Conservation (phyloP, 345 rosid species). For the Ceriops decandra region DNA sequence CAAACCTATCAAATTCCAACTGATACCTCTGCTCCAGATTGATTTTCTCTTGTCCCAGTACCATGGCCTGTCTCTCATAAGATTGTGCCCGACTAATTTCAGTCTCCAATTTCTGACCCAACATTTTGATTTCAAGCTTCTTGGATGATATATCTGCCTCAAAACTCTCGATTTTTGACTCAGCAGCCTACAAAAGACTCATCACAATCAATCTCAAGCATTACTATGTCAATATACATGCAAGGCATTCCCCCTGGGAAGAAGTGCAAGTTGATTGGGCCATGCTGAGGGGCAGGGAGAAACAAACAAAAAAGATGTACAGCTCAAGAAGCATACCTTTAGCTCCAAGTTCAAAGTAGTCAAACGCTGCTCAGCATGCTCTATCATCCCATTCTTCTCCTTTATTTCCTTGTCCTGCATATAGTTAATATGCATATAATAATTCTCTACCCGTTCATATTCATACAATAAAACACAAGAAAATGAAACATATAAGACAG, state of each 20-base stretch:
- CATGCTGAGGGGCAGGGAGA: too few species aligned
- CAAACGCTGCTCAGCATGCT: constrained; percentile 73
- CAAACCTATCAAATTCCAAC: constrained; percentile 78
- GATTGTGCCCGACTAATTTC: constrained; percentile 63
- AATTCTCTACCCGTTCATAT: neutral
- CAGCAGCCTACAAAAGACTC: constrained; percentile 69
- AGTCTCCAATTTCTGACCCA: constrained; percentile 61
- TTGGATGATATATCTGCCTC: constrained; percentile 60
- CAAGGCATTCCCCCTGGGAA: too few species aligned
- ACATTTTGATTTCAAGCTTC: constrained; percentile 53
- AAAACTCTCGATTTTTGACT: constrained; percentile 74
- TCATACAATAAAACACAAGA: neutral
- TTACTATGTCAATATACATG: neutral
- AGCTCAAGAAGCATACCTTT: constrained; percentile 50
- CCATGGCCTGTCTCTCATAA: constrained; percentile 73
- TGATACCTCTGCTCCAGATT: constrained; percentile 75
- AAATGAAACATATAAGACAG: constrained; percentile 5
- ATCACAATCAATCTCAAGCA: constrained; percentile 12
- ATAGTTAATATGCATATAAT: constrained; percentile 12
- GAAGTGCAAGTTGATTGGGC: too few species aligned
- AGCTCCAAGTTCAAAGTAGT: constrained; percentile 75
- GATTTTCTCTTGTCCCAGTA: constrained; percentile 79
- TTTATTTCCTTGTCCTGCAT: constrained; percentile 80
- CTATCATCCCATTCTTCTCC: constrained; percentile 63
- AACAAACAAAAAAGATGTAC: too few species aligned